These are phyloP conservation scores for Alternaria tenuissima DNA, from an alignment of 2,329 filamentous ascomycete genomes.

Conservation along the genomic window DNA sequence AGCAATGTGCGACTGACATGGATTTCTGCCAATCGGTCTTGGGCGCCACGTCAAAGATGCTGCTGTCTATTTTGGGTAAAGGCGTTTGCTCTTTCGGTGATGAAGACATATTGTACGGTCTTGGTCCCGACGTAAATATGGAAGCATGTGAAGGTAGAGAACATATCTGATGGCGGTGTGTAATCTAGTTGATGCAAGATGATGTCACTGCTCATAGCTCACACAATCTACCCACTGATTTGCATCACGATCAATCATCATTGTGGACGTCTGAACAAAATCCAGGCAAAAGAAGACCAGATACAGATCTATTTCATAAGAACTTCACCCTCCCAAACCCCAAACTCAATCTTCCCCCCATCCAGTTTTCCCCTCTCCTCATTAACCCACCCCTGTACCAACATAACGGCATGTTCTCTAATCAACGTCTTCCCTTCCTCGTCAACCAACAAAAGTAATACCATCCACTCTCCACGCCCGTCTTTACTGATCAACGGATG, in stretches of 20 bases:
- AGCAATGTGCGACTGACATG: neutral
- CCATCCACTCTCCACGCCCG: slow-evolving; percentile 19
- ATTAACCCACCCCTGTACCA: slow-evolving; percentile 10
- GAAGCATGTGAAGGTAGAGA: neutral
- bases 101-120: neutral
- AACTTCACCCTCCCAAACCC: slow-evolving; percentile 10
- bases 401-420: slow-evolving; percentile 5
- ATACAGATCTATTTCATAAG: neutral
- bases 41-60: neutral
- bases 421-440: slow-evolving; percentile 4
- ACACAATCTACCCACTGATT: neutral
- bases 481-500: slow-evolving; percentile 22
- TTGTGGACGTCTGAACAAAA: neutral
- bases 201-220: neutral
- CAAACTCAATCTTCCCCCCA: neutral
- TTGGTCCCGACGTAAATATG: neutral
- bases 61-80: neutral
- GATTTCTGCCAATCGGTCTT: neutral
- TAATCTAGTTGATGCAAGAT: neutral
- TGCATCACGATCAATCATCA: neutral
- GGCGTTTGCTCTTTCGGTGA: neutral
- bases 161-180: neutral
- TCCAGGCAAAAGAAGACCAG: neutral
- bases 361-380: neutral
- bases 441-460: slow-evolving; percentile 13